Conservation (phyloP, 768 basidiomycete species). For the Calocybe cyanea region DNA sequence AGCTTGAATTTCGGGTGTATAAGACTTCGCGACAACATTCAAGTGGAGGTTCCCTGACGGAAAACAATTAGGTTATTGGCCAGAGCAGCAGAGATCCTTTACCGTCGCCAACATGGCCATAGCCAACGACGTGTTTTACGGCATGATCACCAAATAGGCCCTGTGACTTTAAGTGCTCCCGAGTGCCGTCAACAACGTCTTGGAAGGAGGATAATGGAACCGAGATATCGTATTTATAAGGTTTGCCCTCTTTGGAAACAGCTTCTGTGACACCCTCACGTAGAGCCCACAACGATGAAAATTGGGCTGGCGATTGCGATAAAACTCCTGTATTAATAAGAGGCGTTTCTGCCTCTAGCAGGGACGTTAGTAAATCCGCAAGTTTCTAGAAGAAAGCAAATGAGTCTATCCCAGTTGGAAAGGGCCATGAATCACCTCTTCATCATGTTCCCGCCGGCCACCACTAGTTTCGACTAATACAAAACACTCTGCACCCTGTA, state of each 20-base stretch:
- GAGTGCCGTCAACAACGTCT: constrained; percentile 76
- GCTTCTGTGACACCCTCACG: constrained; percentile 93
- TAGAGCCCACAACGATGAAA: constrained; percentile 84
- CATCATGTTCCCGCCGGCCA: constrained; percentile 87
- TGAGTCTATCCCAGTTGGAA: constrained; percentile 2
- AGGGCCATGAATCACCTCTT: constrained; percentile 65
- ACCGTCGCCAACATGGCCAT: constrained; percentile 98
- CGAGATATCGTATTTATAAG: constrained; percentile 96
- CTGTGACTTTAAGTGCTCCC: constrained; percentile 64
- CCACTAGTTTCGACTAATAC: constrained; percentile 95
- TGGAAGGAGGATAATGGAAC: constrained; percentile 87
- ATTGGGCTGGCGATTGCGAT: constrained; percentile 87
- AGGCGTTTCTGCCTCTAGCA: constrained; percentile 68
- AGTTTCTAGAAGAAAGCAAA: constrained; percentile 67
- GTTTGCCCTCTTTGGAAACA: constrained; percentile 87
- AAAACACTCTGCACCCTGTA: constrained; percentile 80
- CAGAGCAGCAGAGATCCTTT: constrained; percentile 22
- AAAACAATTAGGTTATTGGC: background rate
- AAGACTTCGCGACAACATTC: constrained; percentile 82
- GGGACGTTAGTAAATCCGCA: constrained; percentile 65
- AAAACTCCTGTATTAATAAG: constrained; percentile 88
- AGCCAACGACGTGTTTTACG: constrained; percentile 86
- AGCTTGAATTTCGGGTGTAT: constrained; percentile 77
- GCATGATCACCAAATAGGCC: constrained; percentile 68
- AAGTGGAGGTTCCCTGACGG: constrained; percentile 84